A percentile compares a stretch with the other conserved stretches of the same genome.
Evolutionary conservation across 768 basidiomycete genomes (phyloP).

Genomic region (Boletus sp.): DNA sequence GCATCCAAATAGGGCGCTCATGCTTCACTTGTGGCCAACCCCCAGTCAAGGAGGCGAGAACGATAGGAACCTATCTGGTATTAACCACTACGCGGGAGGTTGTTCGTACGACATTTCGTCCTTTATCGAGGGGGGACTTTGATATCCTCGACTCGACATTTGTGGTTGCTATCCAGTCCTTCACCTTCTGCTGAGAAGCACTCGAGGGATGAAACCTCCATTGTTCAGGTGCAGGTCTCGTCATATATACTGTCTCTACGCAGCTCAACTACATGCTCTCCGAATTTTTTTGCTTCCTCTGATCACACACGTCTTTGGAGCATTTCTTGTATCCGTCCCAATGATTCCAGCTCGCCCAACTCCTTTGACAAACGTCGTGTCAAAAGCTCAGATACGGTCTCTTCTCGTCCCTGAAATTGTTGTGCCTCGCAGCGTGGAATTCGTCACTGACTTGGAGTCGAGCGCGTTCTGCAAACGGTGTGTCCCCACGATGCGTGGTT

Average conservation of each 20-base stretch:
- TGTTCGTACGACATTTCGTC: slow-evolving; percentile 67
- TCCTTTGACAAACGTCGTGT: slow-evolving; percentile 90
- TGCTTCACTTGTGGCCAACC: slow-evolving; percentile 65
- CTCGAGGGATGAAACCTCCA: slow-evolving; percentile 66
- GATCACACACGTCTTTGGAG: slow-evolving; percentile 69
- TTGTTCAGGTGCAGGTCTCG: slow-evolving; percentile 86
- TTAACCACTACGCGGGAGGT: slow-evolving; percentile 81
- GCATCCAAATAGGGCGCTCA: slow-evolving; percentile 67
- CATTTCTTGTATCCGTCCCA: slow-evolving; percentile 80
- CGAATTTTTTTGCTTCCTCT: slow-evolving; percentile 59
- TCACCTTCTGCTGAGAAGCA: slow-evolving; percentile 80
- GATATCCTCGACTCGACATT: slow-evolving; percentile 80
- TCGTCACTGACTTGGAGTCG: slow-evolving; percentile 58
- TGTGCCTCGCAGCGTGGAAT: slow-evolving; percentile 62
- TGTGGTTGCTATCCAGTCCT: slow-evolving; percentile 80
- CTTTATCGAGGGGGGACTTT: slow-evolving; percentile 72
- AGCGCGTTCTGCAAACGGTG: slow-evolving; percentile 72
- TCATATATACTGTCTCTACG: slow-evolving; percentile 78
- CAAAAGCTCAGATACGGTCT: slow-evolving; percentile 72
- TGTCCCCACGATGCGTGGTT: slow-evolving; percentile 72
- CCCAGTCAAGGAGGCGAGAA: slow-evolving; percentile 44
- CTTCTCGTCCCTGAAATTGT: slow-evolving; percentile 74
- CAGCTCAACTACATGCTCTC: slow-evolving; percentile 79
- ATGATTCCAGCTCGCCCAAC: slow-evolving; percentile 82
- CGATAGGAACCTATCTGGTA: slow-evolving; percentile 64